Evolutionary conservation across 176 grass and related monocot species (phyloP), one percentile per base, ranked within the genome.

Genomic region (Bromus sterilis): DNA sequence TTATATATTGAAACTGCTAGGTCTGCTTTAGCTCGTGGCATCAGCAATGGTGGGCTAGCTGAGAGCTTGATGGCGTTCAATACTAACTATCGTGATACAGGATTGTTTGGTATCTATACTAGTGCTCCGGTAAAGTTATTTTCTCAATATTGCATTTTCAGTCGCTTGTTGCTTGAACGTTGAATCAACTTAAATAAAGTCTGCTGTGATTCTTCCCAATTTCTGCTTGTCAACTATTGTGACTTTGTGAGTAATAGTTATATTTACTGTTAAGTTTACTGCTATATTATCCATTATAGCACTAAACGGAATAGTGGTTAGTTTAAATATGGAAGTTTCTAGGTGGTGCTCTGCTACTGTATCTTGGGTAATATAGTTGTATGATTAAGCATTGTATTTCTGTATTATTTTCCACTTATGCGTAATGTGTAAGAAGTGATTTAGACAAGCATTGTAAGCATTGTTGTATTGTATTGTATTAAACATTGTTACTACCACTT

Each of bases 31-130:
- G 89, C 91, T 91, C 84, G 89, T 84, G 90, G 93, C 75, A 87
- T 95, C 73, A 93, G 89, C 80, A 93, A 90, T 21, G 75, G 46
- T 80, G 78, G 74, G 13, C 93, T 99, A 88, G 96, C 96, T 61
- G 89, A 99, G 79, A 82, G 89, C 42, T 58, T 99, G 51, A 95
- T 99, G 93, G 79, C 91, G 7, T 95, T 99, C 87, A 99, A 95
- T 75, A 99, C 96, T 42, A 99, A 99, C 61, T 99, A 99, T 73
- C 67, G 88, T 36, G 96, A 99, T 76, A 93, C 82, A 74, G 96
- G 96, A 56, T 83, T 99, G 88, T 95, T 99, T 81, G 96, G 96
- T 58, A 83, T 99, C 73, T 99, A 91, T 65, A 84, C 84, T 62
- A 77, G 40, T 82, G 86, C 93, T 56, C 42, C 6, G 86, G 96